A percentile compares a stretch with the other conserved stretches of the same genome.
Evolutionary conservation across 2,329 filamentous ascomycete genomes (phyloP).

Genomic region (Sclerotiophoma versabilis): DNA sequence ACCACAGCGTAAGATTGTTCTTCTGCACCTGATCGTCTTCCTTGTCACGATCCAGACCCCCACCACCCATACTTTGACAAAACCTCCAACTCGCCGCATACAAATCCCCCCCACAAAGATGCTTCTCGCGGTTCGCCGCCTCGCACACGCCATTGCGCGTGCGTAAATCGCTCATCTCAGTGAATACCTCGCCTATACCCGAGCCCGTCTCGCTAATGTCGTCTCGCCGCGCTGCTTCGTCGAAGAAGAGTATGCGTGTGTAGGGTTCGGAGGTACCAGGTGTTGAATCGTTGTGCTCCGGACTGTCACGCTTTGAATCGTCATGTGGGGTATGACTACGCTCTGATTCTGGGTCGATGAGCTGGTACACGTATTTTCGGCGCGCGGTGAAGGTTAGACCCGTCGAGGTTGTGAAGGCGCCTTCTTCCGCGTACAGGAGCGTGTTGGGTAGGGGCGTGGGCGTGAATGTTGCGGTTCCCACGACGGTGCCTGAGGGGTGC

Average conservation of each 20-base stretch:
- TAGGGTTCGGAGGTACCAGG: no score
- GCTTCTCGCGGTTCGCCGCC: slow-evolving; percentile 65
- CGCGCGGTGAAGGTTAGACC: slow-evolving; percentile 65
- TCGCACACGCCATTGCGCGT: slow-evolving; percentile 41
- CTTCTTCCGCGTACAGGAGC: slow-evolving; percentile 73
- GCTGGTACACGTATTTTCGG: slow-evolving; percentile 72
- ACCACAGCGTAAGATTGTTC: slow-evolving; percentile 3
- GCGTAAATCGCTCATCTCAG: slow-evolving; percentile 68
- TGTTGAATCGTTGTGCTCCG: no score
- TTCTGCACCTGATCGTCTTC: neutral
- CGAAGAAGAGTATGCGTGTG: slow-evolving; percentile 25
- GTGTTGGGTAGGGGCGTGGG: slow-evolving; percentile 53
- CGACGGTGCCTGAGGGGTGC: slow-evolving; percentile 71
- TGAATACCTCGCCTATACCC: slow-evolving; percentile 76
- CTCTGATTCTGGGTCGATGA: neutral
- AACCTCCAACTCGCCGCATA: slow-evolving; percentile 77
- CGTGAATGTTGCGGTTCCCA: slow-evolving; percentile 66
- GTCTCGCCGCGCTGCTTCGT: slow-evolving; percentile 11
- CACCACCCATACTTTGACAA: slow-evolving; percentile 18
- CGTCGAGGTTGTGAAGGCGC: slow-evolving; percentile 65
- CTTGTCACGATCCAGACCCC: neutral
- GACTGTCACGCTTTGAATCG: no score
- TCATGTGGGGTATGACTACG: no score
- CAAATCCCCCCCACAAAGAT: slow-evolving; percentile 75
- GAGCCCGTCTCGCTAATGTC: slow-evolving; percentile 34